Base-by-base conservation (phyloP, 768 basidiomycete species). In the Suillus paluster region DNA sequence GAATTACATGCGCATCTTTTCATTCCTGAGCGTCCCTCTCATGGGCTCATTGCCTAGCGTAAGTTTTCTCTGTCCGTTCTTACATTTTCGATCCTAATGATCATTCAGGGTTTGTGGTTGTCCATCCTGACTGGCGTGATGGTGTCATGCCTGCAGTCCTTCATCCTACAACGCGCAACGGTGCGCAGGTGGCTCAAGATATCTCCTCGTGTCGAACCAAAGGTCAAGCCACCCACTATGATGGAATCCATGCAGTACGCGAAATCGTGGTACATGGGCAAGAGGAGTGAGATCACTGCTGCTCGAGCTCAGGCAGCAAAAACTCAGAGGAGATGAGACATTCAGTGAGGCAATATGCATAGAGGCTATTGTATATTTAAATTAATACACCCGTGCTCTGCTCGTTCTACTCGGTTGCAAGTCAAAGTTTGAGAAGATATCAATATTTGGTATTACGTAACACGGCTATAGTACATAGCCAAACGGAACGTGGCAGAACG, bases 11-110 rank as follows among this genome's bases (percentile, higher is more conserved):
- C 85, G 87, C 3, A 66, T 89, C 23, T 70, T 86, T n/a, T 82
- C 86, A 11, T 58, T 90, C 49, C 65, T 76, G 19, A 83, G 80
- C 54, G 70, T 86, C 73, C 79, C 83, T 52, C 74, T 87, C 68
- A 80, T 88, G 76, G 76, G 77, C 17, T 76, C 75, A 58, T 84
- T 95, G 71, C 88, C 93, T 33, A 77, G 85, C 2, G 94, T 93
- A 73, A 69, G 89, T 78, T 34, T 57, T 39, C 25, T 48, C 2
- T 11, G 21, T 25, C 46, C 33, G 34, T 19, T 19, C 9, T 25
- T 12, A 0, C 7, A 3, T 11, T 27, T 4, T 2, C 25, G n/a
- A 23, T 23, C 19, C 58, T 66, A 38, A 73, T 36, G n/a, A 63
- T 17, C 23, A 4, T 44, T 6, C 57, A 89, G 87, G 88, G 85